These are phyloP conservation scores for Aureobasidium sp. DNA, from an alignment of 2,329 filamentous ascomycete genomes.

Conservation along the genomic window DNA sequence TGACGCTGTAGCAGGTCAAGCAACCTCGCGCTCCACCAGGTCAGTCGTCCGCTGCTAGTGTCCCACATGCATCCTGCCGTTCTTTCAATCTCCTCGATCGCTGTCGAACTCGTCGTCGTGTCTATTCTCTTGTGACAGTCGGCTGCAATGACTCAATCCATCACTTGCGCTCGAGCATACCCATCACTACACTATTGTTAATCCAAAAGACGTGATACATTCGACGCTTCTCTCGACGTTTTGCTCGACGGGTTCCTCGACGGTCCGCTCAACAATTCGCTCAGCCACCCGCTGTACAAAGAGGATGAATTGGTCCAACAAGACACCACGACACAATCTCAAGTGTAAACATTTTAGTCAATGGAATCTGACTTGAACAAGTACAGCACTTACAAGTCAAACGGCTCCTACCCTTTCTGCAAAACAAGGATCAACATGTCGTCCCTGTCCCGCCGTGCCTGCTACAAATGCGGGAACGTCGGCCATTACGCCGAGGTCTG, in stretches of 20 bases:
- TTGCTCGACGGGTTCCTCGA: neutral
- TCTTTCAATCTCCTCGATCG: neutral
- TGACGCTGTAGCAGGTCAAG: conserved; percentile 12
- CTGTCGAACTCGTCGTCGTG: neutral
- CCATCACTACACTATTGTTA: neutral
- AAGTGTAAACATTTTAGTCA: neutral
- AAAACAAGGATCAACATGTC: conserved; percentile 35
- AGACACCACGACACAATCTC: neutral
- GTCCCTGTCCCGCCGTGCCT: conserved; percentile 47
- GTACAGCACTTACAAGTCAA: neutral
- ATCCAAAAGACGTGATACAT: too few species aligned
- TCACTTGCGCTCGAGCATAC: neutral
- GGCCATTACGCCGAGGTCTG: conserved; percentile 72
- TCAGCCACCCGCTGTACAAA: neutral
- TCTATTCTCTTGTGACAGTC: neutral
- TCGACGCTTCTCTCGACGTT: neutral
- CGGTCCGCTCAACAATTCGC: neutral
- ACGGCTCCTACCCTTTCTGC: neutral
- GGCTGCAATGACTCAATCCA: neutral
- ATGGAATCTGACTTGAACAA: too few species aligned
- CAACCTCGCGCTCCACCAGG: conserved; percentile 4
- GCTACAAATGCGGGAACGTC: conserved; percentile 49
- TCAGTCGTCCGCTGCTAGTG: conserved; percentile 5
- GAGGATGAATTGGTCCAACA: neutral
- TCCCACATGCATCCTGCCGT: neutral